Conservation (phyloP, 106 monocot species). For the Chionographis japonica region DNA sequence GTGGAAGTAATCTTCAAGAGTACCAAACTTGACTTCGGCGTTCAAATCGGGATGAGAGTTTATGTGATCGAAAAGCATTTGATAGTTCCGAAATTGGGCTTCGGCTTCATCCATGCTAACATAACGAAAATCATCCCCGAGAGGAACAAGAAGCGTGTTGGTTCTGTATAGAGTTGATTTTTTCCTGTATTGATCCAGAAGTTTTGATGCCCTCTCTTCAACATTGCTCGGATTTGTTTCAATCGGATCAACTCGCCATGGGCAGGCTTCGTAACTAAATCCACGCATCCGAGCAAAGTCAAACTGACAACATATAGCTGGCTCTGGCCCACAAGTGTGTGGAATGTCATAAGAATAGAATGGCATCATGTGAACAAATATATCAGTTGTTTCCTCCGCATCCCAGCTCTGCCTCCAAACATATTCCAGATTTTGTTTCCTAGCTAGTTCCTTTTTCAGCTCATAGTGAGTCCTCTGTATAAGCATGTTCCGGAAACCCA, state of each 20-base stretch:
- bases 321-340: constrained; percentile 97
- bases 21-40: constrained; percentile 89
- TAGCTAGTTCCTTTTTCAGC: constrained; percentile 87
- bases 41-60: constrained; percentile 69
- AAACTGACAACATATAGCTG: constrained; percentile 96
- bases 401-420: constrained; percentile 98
- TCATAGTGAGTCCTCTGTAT: constrained; percentile 99
- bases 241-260: constrained; percentile 79
- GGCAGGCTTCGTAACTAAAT: constrained; percentile 80
- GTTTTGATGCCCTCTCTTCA: constrained; percentile 68
- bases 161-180: constrained; percentile 95
- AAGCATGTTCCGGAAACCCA: constrained; percentile 97
- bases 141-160: constrained; percentile 85
- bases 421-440: constrained; percentile 77
- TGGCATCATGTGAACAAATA: constrained; percentile 99
- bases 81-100: constrained; percentile 87
- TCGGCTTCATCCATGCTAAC: constrained; percentile 86
- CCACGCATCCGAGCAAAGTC: constrained; percentile 89
- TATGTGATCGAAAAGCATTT: constrained; percentile 85
- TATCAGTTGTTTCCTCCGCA: constrained; percentile 81
- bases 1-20: constrained; percentile 86
- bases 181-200: constrained; percentile 89
- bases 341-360: constrained; percentile 99
- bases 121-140: constrained; percentile 98
- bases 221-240: constrained; percentile 84